Percentiles rank a stretch among this genome's conserved stretches.
These are phyloP conservation scores for Hypsizygus ulmarius DNA, from an alignment of 1,284 basidiomycete genomes.

Conservation along the genomic window DNA sequence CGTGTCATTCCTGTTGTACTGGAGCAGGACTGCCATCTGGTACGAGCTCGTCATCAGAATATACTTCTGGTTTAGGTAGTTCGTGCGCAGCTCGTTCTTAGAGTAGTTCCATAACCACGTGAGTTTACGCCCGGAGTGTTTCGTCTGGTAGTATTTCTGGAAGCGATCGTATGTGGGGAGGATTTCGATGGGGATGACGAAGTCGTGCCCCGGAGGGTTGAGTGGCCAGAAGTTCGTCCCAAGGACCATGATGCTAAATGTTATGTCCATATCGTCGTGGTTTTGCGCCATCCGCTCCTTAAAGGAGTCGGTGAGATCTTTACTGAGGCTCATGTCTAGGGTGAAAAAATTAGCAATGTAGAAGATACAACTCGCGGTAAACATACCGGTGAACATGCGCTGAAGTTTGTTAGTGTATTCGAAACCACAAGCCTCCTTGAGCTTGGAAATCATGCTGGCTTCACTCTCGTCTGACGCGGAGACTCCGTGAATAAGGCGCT, in stretches of 20 bases:
- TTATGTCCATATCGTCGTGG: slow-evolving; percentile 83
- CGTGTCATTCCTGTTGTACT: slow-evolving; percentile 91
- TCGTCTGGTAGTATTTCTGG: slow-evolving; percentile 90
- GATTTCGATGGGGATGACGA: slow-evolving; percentile 88
- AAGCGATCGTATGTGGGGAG: slow-evolving; percentile 88
- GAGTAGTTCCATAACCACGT: slow-evolving; percentile 99
- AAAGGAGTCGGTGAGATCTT: slow-evolving; percentile 96
- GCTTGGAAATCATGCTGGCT: slow-evolving; percentile 96
- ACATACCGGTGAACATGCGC: slow-evolving; percentile 93
- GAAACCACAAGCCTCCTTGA: slow-evolving; percentile 98
- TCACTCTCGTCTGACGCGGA: slow-evolving; percentile 98
- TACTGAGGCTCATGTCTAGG: slow-evolving; percentile 91
- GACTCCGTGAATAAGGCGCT: slow-evolving; percentile 89
- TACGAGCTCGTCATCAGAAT: slow-evolving; percentile 95
- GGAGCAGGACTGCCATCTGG: slow-evolving; percentile 92
- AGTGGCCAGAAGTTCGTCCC: slow-evolving; percentile 98
- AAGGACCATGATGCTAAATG: slow-evolving; percentile 91
- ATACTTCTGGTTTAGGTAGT: slow-evolving; percentile 92
- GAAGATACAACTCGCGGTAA: neutral
- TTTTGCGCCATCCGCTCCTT: slow-evolving; percentile 91
- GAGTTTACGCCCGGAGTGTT: slow-evolving; percentile 93
- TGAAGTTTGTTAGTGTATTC: slow-evolving; percentile 98
- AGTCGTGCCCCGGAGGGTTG: slow-evolving; percentile 79
- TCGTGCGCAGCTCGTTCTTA: slow-evolving; percentile 93
- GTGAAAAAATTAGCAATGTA: neutral